phyloP scores from a whole-genome alignment of 352 stramenopile species.

The Globisporangium okanoganense region DNA sequence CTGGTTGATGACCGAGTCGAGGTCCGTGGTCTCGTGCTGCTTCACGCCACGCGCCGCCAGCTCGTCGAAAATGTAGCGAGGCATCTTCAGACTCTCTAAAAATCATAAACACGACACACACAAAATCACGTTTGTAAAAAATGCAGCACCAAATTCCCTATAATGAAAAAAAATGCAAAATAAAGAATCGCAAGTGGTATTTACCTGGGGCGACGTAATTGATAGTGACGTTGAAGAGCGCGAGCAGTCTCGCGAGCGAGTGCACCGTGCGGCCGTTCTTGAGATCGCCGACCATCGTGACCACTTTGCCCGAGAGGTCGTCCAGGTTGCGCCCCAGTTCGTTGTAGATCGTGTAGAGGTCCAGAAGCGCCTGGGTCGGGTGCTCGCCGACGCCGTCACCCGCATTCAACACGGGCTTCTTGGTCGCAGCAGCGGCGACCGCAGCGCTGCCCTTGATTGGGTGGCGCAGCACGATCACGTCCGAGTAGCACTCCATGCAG shows the following conservation, averaged over 20 bases:
- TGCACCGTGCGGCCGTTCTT: constrained; percentile 99
- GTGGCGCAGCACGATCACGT: constrained; percentile 95
- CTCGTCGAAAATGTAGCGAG: constrained; percentile 77
- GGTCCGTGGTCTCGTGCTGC: constrained; percentile 83
- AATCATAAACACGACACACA: no score
- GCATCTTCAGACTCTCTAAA: constrained; percentile 84
- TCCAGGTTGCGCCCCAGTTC: constrained; percentile 66
- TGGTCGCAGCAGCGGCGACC: constrained; percentile 67
- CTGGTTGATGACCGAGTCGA: constrained; percentile 85
- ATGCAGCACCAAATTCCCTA: no score
- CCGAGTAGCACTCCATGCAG: constrained; percentile 95
- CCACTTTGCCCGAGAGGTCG: constrained; percentile 77
- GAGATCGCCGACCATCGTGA: constrained; percentile 98
- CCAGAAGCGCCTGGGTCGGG: constrained; percentile 98
- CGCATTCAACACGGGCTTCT: constrained; percentile 94
- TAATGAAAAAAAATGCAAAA: neutral
- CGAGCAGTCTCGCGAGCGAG: constrained; percentile 94
- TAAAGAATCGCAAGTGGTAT: neutral
- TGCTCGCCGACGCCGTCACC: constrained; percentile 97
- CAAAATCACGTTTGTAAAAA: no score
- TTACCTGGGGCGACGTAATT: constrained; percentile 89
- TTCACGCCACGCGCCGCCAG: constrained; percentile 58
- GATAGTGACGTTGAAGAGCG: constrained; percentile 87
- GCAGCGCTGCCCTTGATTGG: constrained; percentile 86
- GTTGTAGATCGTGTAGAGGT: constrained; percentile 97